phyloP scores from a whole-genome alignment of 768 basidiomycete genomes.

The Lactifluus hygrophoroides region DNA sequence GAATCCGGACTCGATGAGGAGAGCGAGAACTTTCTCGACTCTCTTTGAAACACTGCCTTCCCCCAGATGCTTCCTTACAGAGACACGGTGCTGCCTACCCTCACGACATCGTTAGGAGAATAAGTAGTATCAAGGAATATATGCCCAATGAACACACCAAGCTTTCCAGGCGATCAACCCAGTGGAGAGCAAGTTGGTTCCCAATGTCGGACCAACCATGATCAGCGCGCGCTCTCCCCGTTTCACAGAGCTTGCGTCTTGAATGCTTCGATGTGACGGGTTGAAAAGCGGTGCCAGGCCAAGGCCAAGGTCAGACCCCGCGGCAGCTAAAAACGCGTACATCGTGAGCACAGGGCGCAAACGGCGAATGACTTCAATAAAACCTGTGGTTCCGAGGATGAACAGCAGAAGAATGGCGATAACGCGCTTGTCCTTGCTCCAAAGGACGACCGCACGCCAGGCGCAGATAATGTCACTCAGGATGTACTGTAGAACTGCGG shows the following conservation, averaged over 20 bases:
- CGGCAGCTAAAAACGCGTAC: background rate
- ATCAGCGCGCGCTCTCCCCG: background rate
- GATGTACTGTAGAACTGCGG: background rate
- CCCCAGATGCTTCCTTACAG: background rate
- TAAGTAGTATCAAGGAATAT: too few species aligned
- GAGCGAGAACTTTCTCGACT: conserved; percentile 11
- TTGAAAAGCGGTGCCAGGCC: background rate
- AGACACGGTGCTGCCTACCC: conserved; percentile 5
- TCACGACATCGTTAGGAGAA: background rate
- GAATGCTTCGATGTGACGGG: conserved; percentile 1
- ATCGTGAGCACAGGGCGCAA: background rate
- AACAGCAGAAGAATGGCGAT: conserved; percentile 10
- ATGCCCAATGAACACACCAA: background rate
- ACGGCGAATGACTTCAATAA: background rate
- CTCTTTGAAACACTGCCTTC: conserved; percentile 1
- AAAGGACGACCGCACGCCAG: conserved; percentile 13
- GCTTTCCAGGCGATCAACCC: conserved; percentile 14
- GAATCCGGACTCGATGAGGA: conserved; percentile 14
- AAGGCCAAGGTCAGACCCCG: conserved; percentile 2
- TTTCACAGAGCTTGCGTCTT: background rate
- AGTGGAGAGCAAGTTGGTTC: conserved; percentile 10
- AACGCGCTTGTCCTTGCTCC: conserved; percentile 10
- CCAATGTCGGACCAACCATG: conserved; percentile 8
- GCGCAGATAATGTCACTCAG: conserved; percentile 14
- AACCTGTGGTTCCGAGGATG: conserved; percentile 1